Base-by-base conservation (phyloP, 2,329 filamentous ascomycete genomes). In the Aspergillus phoenicis region DNA sequence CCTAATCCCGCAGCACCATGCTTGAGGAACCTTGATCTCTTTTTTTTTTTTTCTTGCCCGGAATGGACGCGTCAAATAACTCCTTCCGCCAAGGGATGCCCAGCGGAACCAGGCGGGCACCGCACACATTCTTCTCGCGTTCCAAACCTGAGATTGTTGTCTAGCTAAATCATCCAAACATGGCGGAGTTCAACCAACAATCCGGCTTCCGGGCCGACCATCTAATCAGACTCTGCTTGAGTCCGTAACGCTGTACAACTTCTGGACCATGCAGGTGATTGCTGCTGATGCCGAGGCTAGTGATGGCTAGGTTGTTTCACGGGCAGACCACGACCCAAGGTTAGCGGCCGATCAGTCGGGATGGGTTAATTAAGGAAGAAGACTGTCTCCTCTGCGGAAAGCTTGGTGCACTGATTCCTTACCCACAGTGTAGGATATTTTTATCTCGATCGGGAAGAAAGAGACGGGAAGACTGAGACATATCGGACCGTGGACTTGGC, bases 21-120 rank as follows among this genome's bases (percentile, higher is more conserved):
- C 33, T 36, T 36, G 10, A 36, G 11, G 33, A 36, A 36, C 33
- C 33, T 13, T 36, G 33, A 11, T 5, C 33, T 2, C 11, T 2
- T 2, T 30, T 28, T 28, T 28, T 28, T 28, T 28, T 28, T 28
- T 30, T 36, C 4, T 5, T 5, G 33, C 33, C 33, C 33, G 41
- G 39, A 56, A 56, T 43, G 53, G 53, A 56, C 53, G 53, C 53
- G 53, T 56, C 53, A 47, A 56, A 56, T 56, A 56, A 30, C 39
- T 55, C 39, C 24, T 17, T 6, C 30, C 4, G 39, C 39, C 24
- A 56, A 43, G 53, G 52, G 30, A 15, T 4, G 11, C 10, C 38
- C 15, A 2, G 17, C 20, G 17, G 17, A 13, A 24, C 8, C 28
- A 22, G 51, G 22, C 24, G 20, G 22, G 17, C 36, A 30, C 28